Conservation (phyloP, 345 rosid genomes). For the Sapria himalayana region DNA sequence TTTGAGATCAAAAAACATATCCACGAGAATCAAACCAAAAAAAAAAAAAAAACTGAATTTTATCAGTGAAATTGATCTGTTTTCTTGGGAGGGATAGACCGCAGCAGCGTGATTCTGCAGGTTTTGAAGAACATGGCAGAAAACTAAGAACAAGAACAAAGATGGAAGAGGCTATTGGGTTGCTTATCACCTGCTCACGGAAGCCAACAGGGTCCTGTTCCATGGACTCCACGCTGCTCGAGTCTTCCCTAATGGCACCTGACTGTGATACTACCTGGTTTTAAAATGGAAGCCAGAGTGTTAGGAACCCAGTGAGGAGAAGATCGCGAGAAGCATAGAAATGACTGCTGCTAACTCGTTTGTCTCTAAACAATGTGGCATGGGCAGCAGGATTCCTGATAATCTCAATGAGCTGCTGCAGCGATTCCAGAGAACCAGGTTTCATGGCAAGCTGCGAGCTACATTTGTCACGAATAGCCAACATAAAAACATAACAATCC, state of each 20-base stretch:
- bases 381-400: constrained; percentile 47
- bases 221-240: constrained; percentile 20
- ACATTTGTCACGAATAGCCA: neutral
- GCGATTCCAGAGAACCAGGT: constrained; percentile 60
- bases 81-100: too few relatives aligned
- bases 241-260: constrained; percentile 38
- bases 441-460: constrained; percentile 62
- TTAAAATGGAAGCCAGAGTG: too few relatives aligned
- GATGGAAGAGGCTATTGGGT: too few relatives aligned
- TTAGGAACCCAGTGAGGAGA: too few relatives aligned
- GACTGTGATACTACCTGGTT: too few relatives aligned
- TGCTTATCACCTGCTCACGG: constrained; percentile 65
- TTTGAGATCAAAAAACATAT: too few relatives aligned
- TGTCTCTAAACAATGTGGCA: constrained; percentile 39
- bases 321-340: too few relatives aligned
- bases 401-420: constrained; percentile 69
- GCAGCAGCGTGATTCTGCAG: too few relatives aligned
- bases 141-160: constrained; percentile 4
- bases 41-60: too few relatives aligned
- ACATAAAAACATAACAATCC: neutral
- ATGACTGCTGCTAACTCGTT: constrained; percentile 34
- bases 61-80: too few relatives aligned
- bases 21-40: too few relatives aligned
- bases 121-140: too few relatives aligned
- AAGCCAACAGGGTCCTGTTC: constrained; percentile 75